Evolutionary conservation across 2,329 filamentous ascomycete genomes (phyloP).

Genomic region (Penicillium frequentans): DNA sequence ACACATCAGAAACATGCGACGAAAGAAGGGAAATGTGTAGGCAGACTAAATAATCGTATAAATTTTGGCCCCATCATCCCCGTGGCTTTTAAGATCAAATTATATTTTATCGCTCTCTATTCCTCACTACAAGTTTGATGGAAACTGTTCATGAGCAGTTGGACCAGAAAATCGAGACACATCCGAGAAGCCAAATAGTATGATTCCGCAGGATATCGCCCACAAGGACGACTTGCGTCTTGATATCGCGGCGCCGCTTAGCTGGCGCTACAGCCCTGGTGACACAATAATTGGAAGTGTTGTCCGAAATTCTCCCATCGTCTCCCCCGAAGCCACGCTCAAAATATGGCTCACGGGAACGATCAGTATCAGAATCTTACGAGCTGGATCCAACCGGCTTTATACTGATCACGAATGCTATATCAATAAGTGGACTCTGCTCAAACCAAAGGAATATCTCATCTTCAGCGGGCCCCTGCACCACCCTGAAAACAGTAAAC

Average conservation of each 20-base stretch:
- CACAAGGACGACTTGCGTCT: neutral
- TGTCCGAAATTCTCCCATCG: neutral
- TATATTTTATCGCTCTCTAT: neutral
- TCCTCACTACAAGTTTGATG: neutral
- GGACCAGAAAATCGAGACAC: neutral
- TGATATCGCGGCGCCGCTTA: neutral
- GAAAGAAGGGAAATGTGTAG: too few species aligned
- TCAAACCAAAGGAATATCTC: neutral
- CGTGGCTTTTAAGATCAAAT: too few species aligned
- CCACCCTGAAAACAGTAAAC: neutral
- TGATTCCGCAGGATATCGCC: neutral
- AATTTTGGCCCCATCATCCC: too few species aligned
- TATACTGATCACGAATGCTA: neutral
- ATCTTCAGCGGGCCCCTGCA: conserved; percentile 3
- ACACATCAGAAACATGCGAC: too few species aligned
- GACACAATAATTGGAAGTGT: conserved; percentile 4
- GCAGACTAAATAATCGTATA: too few species aligned
- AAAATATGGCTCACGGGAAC: neutral
- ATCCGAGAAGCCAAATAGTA: neutral
- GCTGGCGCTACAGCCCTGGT: conserved; percentile 3
- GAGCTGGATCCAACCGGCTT: too few species aligned
- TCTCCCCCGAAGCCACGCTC: neutral
- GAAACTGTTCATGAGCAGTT: neutral
- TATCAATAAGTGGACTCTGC: neutral
- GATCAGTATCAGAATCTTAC: neutral